Evolutionary conservation across 108 stramenopile species (phyloP).

Genomic region (Cylindrotheca fusiformis): DNA sequence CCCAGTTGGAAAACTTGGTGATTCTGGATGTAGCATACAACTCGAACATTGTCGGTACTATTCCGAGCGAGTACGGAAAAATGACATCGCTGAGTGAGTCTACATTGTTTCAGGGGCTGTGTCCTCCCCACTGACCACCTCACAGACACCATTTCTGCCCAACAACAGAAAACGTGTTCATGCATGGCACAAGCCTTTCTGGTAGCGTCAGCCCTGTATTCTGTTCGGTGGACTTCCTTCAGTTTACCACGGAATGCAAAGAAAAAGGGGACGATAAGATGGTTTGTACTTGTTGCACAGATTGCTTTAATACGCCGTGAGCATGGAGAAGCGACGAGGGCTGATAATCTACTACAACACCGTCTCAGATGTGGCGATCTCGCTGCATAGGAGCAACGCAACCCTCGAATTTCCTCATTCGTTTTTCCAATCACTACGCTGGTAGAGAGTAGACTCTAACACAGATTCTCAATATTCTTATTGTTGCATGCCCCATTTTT

Average conservation of each 20-base stretch:
- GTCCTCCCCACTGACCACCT: not conserved
- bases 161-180: slow-evolving; percentile 3
- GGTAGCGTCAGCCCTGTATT: slow-evolving; percentile 12
- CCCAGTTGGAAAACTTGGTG: not conserved
- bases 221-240: slow-evolving; percentile 11
- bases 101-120: not conserved
- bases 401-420: too few species aligned
- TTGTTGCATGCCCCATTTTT: too few species aligned
- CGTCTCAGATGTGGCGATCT: too few species aligned
- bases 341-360: too few species aligned
- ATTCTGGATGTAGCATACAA: slow-evolving; percentile 28
- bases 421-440: too few species aligned
- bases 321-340: too few species aligned
- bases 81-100: slow-evolving; percentile 15
- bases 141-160: not conserved
- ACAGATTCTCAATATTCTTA: too few species aligned
- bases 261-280: slow-evolving; percentile 4
- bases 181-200: slow-evolving; percentile 14
- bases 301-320: slow-evolving; percentile 14
- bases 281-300: slow-evolving; percentile 15
- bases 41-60: slow-evolving; percentile 6
- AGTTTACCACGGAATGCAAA: slow-evolving; percentile 14
- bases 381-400: too few species aligned
- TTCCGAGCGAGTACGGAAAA: slow-evolving; percentile 16
- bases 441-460: too few species aligned